These are phyloP conservation scores for Epichloe glyceriae DNA, from an alignment of 2,329 filamentous ascomycete genomes.

Conservation along the genomic window DNA sequence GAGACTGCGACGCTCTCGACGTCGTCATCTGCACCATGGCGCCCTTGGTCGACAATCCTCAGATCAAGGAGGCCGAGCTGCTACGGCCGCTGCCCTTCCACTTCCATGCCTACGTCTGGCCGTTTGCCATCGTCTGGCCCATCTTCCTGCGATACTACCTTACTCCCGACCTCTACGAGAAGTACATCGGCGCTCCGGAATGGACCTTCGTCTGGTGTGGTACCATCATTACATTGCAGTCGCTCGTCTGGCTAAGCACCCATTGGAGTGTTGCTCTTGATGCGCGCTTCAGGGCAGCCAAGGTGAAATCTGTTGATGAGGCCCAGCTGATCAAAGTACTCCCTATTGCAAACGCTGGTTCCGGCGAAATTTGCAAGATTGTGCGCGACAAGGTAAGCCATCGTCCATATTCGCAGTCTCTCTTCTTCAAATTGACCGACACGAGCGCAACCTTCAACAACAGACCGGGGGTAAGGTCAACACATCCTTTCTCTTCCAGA, in stretches of 20 bases:
- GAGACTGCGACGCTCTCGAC: constrained; percentile 1
- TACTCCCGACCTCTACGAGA: constrained; percentile 70
- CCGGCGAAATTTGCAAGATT: constrained; percentile 75
- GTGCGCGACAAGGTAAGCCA: constrained; percentile 53
- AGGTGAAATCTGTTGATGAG: constrained; percentile 54
- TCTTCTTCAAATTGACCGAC: background rate
- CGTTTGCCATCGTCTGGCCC: constrained; percentile 85
- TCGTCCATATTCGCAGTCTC: background rate
- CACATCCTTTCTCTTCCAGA: constrained; percentile 90
- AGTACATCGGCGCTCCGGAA: constrained; percentile 84
- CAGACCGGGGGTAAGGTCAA: constrained; percentile 61
- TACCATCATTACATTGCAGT: constrained; percentile 75
- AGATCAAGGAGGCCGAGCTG: constrained; percentile 79
- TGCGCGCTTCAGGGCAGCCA: constrained; percentile 66
- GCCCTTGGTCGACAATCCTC: constrained; percentile 78
- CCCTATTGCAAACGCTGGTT: constrained; percentile 77
- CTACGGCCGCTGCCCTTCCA: constrained; percentile 73
- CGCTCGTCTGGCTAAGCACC: constrained; percentile 85
- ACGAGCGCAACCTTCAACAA: background rate
- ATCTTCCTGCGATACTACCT: constrained; percentile 82
- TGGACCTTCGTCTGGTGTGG: constrained; percentile 97
- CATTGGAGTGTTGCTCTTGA: constrained; percentile 92
- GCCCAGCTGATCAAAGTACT: constrained; percentile 87
- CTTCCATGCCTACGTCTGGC: constrained; percentile 84
- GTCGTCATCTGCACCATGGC: constrained; percentile 35